Conservation (phyloP, 768 basidiomycete genomes). For the Auricularia cornea region DNA sequence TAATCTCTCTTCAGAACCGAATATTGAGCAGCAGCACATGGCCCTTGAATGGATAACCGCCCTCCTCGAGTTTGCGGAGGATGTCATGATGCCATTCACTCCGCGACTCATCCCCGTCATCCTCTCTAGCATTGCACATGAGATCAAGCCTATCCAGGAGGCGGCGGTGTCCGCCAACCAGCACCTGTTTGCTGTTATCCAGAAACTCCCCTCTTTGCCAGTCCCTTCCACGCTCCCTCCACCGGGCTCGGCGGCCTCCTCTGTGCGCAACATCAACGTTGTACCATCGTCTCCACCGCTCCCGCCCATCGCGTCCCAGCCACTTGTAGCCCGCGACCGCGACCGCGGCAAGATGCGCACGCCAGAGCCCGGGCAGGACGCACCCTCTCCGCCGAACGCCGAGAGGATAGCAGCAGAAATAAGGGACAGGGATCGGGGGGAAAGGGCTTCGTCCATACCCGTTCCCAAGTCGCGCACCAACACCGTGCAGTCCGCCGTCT, state of each 20-base stretch:
- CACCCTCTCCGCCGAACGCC: constrained; percentile 4
- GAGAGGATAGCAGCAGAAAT: no score
- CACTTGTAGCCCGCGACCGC: background rate
- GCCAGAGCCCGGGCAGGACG: constrained; percentile 3
- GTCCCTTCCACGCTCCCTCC: constrained; percentile 24
- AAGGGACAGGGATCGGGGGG: background rate
- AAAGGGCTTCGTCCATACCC: background rate
- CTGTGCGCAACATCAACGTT: constrained; percentile 4
- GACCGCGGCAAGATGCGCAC: background rate
- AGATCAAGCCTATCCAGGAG: constrained; percentile 78
- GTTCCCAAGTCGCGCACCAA: constrained; percentile 3
- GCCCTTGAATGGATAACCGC: constrained; percentile 91
- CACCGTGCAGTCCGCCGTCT: constrained; percentile 3
- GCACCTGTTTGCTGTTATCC: constrained; percentile 75
- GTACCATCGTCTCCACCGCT: constrained; percentile 9
- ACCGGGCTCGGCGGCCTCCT: background rate
- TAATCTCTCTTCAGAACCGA: constrained; percentile 42
- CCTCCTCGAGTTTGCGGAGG: constrained; percentile 77
- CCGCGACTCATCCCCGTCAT: constrained; percentile 89
- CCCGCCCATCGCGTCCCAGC: constrained; percentile 2
- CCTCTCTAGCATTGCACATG: constrained; percentile 89
- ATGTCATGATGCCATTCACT: constrained; percentile 91
- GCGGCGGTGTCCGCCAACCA: constrained; percentile 84
- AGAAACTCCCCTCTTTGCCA: constrained; percentile 67
- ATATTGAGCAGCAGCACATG: constrained; percentile 90